Conservation (phyloP, 108 stramenopile genomes). For the Epipyxis sp. region DNA sequence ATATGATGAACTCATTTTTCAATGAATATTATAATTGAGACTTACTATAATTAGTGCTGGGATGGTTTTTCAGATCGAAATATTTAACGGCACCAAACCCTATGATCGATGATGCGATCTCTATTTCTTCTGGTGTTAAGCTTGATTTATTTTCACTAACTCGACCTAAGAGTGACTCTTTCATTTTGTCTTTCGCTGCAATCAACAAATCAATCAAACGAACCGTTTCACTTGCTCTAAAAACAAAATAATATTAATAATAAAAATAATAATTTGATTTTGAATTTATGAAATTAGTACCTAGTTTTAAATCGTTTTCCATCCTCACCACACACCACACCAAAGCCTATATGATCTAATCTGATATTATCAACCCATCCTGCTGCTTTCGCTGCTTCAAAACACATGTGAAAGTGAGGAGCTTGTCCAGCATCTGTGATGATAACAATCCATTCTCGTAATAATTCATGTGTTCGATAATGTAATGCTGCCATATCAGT, state of each 20-base stretch:
- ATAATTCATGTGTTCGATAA: slow-evolving; percentile 74
- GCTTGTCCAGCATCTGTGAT: slow-evolving; percentile 95
- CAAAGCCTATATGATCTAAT: background rate
- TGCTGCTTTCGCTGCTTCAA: slow-evolving; percentile 79
- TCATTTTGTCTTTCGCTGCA: slow-evolving; percentile 85
- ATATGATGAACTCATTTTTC: no score
- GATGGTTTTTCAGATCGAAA: slow-evolving; percentile 93
- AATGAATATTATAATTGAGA: no score
- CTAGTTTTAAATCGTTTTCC: slow-evolving; percentile 98
- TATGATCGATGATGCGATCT: slow-evolving; percentile 79
- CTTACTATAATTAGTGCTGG: slow-evolving; percentile 91
- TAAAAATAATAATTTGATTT: no score
- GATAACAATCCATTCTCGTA: slow-evolving; percentile 79
- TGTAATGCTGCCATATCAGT: slow-evolving; percentile 98
- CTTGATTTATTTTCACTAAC: slow-evolving; percentile 53
- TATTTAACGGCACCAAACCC: slow-evolving; percentile 99
- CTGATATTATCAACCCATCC: slow-evolving; percentile 72
- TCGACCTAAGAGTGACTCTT: slow-evolving; percentile 68
- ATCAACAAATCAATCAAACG: slow-evolving; percentile 95
- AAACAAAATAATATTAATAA: no score
- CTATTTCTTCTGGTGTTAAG: slow-evolving; percentile 75
- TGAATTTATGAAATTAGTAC: no score
- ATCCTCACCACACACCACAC: slow-evolving; percentile 39
- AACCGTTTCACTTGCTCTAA: slow-evolving; percentile 95
- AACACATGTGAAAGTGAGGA: slow-evolving; percentile 90